A percentile compares a stretch with the other conserved stretches of the same genome.
These are phyloP conservation scores for Dendrostoma leiphaemia DNA, from an alignment of 2,329 filamentous ascomycete species.

Conservation along the genomic window DNA sequence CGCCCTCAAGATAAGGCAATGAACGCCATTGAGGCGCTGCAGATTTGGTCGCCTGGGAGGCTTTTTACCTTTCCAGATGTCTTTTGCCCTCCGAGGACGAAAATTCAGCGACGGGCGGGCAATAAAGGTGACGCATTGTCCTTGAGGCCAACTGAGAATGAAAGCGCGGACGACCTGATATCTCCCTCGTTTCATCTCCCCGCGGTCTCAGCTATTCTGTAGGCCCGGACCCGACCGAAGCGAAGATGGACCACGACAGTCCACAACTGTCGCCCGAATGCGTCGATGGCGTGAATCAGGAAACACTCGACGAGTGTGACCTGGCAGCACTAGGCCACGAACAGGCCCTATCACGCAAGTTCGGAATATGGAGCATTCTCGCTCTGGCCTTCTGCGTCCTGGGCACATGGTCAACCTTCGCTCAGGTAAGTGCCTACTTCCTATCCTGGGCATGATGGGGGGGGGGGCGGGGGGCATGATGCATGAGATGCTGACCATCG, in stretches of 20 bases:
- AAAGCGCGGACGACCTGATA: not conserved
- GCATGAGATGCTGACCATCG: not conserved
- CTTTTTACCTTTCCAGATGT: too few species aligned
- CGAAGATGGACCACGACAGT: not conserved
- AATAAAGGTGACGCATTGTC: too few species aligned
- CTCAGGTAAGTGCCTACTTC: constrained; percentile 33
- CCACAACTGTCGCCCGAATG: too few species aligned
- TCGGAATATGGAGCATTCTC: constrained; percentile 55
- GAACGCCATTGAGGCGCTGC: too few species aligned
- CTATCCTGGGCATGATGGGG: not conserved
- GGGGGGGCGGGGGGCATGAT: not conserved
- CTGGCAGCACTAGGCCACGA: constrained; percentile 40
- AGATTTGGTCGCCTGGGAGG: too few species aligned
- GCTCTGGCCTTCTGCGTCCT: constrained; percentile 56
- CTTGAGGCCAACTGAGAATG: not conserved
- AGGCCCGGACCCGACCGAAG: not conserved
- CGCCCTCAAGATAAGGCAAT: too few species aligned
- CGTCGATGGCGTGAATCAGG: constrained; percentile 2
- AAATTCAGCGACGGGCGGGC: too few species aligned
- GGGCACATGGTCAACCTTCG: constrained; percentile 58
- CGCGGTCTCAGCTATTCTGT: not conserved
- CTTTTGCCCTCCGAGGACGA: too few species aligned
- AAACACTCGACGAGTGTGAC: constrained; percentile 32
- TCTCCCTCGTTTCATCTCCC: not conserved
- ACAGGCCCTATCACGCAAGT: constrained; percentile 42